Evolutionary conservation across 352 stramenopile genomes (phyloP).

Genomic region (Globisporangium splendens): DNA sequence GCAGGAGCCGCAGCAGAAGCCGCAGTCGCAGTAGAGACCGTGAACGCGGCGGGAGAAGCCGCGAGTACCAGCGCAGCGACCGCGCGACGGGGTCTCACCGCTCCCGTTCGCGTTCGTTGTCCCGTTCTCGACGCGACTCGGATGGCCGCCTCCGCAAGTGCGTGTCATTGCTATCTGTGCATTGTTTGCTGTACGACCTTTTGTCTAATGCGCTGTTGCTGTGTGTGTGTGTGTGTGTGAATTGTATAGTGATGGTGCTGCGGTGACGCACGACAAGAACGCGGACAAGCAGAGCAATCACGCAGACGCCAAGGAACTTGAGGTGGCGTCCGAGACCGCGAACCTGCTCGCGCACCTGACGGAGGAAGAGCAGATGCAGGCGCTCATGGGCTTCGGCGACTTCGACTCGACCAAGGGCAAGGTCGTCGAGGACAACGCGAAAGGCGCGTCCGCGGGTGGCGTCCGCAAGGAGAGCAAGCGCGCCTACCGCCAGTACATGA

Average conservation of each 20-base stretch:
- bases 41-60: conserved; percentile 8
- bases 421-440: conserved; percentile 90
- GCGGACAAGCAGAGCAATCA: background rate
- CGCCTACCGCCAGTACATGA: conserved; percentile 98
- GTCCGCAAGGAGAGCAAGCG: conserved; percentile 88
- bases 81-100: conserved; percentile 12
- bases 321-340: background rate
- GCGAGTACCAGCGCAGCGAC: conserved; percentile 18
- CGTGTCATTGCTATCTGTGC: background rate
- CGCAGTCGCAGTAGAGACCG: conserved; percentile 24
- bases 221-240: background rate
- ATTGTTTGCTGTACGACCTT: background rate
- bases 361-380: conserved; percentile 85
- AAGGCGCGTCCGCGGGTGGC: conserved; percentile 71
- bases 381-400: conserved; percentile 83
- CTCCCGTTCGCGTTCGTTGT: conserved; percentile 18
- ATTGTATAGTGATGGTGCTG: background rate
- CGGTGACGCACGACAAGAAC: background rate
- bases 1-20: conserved; percentile 17
- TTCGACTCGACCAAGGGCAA: conserved; percentile 95
- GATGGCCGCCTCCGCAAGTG: conserved; percentile 11
- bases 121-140: conserved; percentile 12
- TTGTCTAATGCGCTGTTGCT: background rate
- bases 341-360: conserved; percentile 23
- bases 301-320: conserved; percentile 8